Base-by-base conservation (phyloP, 2,329 filamentous ascomycete genomes). In the Rugonectria rugulosa region DNA sequence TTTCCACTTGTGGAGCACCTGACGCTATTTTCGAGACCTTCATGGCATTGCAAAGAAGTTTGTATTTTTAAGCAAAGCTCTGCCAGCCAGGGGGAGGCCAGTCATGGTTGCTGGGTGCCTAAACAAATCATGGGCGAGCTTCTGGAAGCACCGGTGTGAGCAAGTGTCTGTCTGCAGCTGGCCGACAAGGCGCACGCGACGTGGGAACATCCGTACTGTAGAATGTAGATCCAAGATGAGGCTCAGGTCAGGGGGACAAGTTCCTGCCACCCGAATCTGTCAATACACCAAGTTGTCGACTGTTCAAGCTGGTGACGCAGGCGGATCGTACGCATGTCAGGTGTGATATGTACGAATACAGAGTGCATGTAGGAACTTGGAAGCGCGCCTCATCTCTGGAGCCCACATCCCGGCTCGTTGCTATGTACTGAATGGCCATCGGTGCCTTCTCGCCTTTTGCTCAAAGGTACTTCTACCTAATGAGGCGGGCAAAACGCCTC, bases 61-160 rank as follows among this genome's bases (percentile, higher is more conserved):
- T 60, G 61, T 58, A 63, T 66, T 67, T 60, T 66, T 64, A 61
- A 66, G 60, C 59, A 62, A 29, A 57, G 46, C 38, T 41, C 49
- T 43, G 58, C 34, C 23, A n/a, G n/a, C n/a, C n/a, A n/a, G n/a
- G n/a, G n/a, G n/a, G 21, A 42, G 42, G 41, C 40, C 31, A 21
- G 56, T 46, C 27, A 32, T 57, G 36, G 44, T 59, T 43, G 47
- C 44, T 31, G 21, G 46, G 34, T 51, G 27, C 26, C 56, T 63
- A 14, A 17, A 38, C 8, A 9, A 29, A 7, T 29, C 12, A 29
- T 29, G 26, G 26, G 19, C 37, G 26, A 29, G 19, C 21, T 50
- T 42, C 45, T 48, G 21, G 34, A 48, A 48, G 29, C 45, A 7
- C 26, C 26, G 26, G n/a, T n/a, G n/a, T n/a, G n/a, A n/a, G n/a